Percentiles rank a stretch among this genome's conserved stretches.
Evolutionary conservation across 305 asterid species (phyloP).

Genomic region (Ilex paraguariensis): DNA sequence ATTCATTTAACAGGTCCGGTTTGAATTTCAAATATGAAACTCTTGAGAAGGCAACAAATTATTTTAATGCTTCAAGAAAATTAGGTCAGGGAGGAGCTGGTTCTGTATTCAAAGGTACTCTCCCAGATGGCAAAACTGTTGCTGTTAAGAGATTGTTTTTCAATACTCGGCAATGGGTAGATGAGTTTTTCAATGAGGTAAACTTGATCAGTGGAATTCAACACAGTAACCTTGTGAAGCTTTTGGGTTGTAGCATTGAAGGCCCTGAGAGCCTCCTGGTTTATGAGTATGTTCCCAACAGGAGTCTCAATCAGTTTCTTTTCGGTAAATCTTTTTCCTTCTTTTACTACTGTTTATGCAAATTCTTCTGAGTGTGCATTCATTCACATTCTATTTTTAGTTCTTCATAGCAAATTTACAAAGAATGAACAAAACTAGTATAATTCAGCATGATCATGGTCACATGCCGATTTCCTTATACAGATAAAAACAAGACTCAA

Average conservation of each 20-base stretch:
- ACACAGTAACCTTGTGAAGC: constrained; percentile 93
- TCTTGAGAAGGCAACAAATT: constrained; percentile 83
- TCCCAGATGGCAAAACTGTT: constrained; percentile 55
- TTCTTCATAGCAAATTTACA: background rate
- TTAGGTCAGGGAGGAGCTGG: constrained; percentile 97
- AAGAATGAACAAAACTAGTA: background rate
- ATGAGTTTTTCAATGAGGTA: constrained; percentile 92
- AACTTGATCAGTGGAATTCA: constrained; percentile 79
- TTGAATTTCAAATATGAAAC: constrained; percentile 78
- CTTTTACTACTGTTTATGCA: constrained; percentile 8
- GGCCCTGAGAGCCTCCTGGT: constrained; percentile 95
- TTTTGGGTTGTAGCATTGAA: constrained; percentile 94
- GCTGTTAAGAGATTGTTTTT: constrained; percentile 87
- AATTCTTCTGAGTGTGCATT: constrained; percentile 15
- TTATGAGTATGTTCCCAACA: constrained; percentile 72
- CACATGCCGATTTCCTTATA: background rate
- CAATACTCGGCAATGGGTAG: constrained; percentile 95
- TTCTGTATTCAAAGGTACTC: constrained; percentile 65
- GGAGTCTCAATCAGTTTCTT: constrained; percentile 63
- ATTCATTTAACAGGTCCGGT: constrained; percentile 62
- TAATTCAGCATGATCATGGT: background rate
- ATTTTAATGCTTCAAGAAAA: constrained; percentile 54
- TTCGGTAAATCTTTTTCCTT: constrained; percentile 37
- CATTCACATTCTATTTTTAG: background rate
- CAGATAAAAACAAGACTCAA: constrained; percentile 51